Evolutionary conservation across 2,329 filamentous ascomycete species (phyloP), one percentile per base, ranked within the genome.

Genomic region (Harringtonia aguacate): DNA sequence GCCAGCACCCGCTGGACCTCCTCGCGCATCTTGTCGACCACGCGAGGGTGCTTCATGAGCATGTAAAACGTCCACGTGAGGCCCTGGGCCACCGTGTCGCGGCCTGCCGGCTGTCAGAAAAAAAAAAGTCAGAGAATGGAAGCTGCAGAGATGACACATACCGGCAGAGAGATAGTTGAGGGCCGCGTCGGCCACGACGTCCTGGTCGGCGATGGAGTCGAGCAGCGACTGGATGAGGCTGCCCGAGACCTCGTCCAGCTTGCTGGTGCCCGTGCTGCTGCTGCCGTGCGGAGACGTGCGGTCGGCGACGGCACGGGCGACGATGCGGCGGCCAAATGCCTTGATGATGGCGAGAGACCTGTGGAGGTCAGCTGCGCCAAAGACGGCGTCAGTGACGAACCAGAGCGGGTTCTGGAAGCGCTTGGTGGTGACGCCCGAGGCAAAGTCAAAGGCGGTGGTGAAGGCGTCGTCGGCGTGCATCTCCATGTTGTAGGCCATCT

Each of bases 401-500:
- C 77, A 83, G 0, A 82, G 60, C 0, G 79, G 79, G 48, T 82
- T 82, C 55, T 82, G 78, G 46, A 83, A 81, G 5, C 79, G 69
- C 41, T 75, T 67, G 3, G 75, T 74, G 0, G 75, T 79, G 9
- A 61, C 69, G 1, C 73, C 76, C 0, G 77, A 81, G 3, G 77
- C 77, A 49, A 73, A 68, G 49, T 82, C 77, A 53, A 83, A 82
- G 0, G 76, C 72, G 41, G 65, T 49, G 4, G 73, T 74, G 55
- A 83, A 82, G 3, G 71, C 69, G 47, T 81, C 73, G 28, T 72
- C 66, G 39, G 74, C 68, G 53, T 76, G 74, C 66, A 82, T 80
- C 50, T 82, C 76, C 75, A 81, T 81, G 54, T 78, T 73, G 52
- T 82, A 83, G 14, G 79, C 79, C 73, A 81, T 79, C 48, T 70